These are phyloP conservation scores for Fragaria iinumae DNA, from an alignment of 306 rosid genomes.

Conservation along the genomic window DNA sequence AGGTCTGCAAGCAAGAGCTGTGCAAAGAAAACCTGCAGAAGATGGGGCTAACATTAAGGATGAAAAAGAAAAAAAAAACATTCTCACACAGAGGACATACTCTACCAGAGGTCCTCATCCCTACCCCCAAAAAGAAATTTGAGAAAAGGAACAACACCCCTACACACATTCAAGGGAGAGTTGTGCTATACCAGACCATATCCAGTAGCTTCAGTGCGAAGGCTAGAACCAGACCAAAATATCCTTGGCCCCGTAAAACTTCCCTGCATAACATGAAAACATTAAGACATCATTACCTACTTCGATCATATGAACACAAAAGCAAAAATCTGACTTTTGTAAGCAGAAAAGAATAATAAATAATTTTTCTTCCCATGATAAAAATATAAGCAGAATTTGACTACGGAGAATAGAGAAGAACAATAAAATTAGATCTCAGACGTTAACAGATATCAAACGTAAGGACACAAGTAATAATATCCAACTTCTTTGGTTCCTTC, in stretches of 20 bases:
- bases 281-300: conserved; percentile 24
- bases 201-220: conserved; percentile 98
- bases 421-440: not conserved
- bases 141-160: conserved; percentile 11
- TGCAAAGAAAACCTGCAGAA: conserved; percentile 94
- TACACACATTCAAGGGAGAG: conserved; percentile 22
- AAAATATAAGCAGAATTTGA: not conserved
- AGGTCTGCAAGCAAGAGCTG: conserved; percentile 95
- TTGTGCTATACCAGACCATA: conserved; percentile 81
- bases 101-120: not conserved
- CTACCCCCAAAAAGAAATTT: not conserved
- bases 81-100: conserved; percentile 9
- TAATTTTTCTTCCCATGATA: not conserved
- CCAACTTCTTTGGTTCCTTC: not conserved
- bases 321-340: conserved; percentile 14
- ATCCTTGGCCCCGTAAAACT: conserved; percentile 97
- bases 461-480: not conserved
- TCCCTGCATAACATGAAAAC: conserved; percentile 82
- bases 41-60: conserved; percentile 13
- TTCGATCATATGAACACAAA: conserved; percentile 24
- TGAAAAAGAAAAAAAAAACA: not conserved
- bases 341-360: conserved; percentile 2
- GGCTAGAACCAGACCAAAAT: conserved; percentile 99
- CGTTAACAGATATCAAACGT: not conserved
- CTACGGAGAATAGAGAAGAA: not conserved